phyloP scores from a whole-genome alignment of 1,284 basidiomycete species.

The Peniophora sp. region DNA sequence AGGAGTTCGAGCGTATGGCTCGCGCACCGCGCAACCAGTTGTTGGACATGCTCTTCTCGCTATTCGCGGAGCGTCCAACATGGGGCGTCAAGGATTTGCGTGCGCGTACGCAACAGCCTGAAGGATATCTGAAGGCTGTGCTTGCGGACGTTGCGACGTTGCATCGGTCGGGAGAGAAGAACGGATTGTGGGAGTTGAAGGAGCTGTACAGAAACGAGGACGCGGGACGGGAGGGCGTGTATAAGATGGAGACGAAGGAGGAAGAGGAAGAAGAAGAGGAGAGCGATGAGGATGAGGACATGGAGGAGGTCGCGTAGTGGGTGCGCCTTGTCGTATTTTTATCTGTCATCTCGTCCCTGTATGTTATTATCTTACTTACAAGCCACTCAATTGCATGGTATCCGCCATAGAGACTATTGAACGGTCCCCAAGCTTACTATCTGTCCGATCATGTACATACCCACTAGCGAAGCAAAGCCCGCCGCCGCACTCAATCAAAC shows the following conservation, averaged over 20 bases:
- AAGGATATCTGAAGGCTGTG: conserved; percentile 85
- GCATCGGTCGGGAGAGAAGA: conserved; percentile 73
- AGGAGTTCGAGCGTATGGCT: conserved; percentile 77
- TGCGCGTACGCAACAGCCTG: conserved; percentile 84
- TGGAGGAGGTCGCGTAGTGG: conserved; percentile 35
- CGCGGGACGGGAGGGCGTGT: conserved; percentile 36
- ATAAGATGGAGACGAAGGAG: conserved; percentile 20
- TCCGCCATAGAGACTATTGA: no score
- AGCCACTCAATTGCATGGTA: no score
- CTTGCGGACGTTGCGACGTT: conserved; percentile 76
- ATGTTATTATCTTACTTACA: no score
- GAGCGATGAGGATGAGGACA: conserved; percentile 35
- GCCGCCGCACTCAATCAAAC: no score
- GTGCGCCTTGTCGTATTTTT: not conserved
- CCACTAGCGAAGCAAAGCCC: no score
- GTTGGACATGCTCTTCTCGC: conserved; percentile 75
- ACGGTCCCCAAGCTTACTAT: no score
- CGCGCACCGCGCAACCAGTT: conserved; percentile 87
- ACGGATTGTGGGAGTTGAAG: conserved; percentile 61
- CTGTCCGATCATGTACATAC: no score
- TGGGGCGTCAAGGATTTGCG: conserved; percentile 82
- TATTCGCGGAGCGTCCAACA: conserved; percentile 74
- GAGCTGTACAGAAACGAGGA: conserved; percentile 41
- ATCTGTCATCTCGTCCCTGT: no score
- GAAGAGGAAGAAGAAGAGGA: conserved; percentile 31